A percentile compares a stretch with the other conserved stretches of the same genome.
Conservation (phyloP, 2,329 filamentous ascomycete genomes). For the Zarea fungicola region DNA sequence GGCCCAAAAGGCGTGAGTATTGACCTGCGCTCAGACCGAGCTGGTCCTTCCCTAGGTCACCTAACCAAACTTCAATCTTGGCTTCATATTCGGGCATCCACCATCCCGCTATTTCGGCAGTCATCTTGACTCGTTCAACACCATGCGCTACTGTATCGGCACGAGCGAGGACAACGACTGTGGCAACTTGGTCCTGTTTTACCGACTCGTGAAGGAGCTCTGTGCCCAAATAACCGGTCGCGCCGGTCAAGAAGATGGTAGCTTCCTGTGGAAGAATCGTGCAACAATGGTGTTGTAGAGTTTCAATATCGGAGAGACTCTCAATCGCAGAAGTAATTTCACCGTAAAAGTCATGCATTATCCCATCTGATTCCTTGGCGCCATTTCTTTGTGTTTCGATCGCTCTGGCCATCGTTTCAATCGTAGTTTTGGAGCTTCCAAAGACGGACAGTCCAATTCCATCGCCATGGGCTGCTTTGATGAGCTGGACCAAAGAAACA, state of each 20-base stretch:
- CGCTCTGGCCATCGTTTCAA: not conserved
- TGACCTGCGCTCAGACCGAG: not conserved
- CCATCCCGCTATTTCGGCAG: slow-evolving; percentile 14
- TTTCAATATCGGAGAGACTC: not conserved
- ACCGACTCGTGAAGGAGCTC: slow-evolving; percentile 72
- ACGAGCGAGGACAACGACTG: slow-evolving; percentile 67
- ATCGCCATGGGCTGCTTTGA: not conserved
- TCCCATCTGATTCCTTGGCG: not conserved
- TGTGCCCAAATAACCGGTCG: slow-evolving; percentile 68
- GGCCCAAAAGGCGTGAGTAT: not conserved
- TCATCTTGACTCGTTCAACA: slow-evolving; percentile 52
- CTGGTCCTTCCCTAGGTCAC: slow-evolving; percentile 12
- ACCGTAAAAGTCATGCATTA: not conserved
- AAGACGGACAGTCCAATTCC: not conserved
- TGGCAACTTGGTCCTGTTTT: slow-evolving; percentile 33
- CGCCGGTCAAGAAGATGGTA: slow-evolving; percentile 76
- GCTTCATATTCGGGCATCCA: slow-evolving; percentile 8
- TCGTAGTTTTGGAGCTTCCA: not conserved
- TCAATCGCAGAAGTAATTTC: not conserved
- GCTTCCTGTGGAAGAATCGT: slow-evolving; percentile 16
- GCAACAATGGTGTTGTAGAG: slow-evolving; percentile 8
- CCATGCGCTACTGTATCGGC: slow-evolving; percentile 55
- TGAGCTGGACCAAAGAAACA: slow-evolving; percentile 15
- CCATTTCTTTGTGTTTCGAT: not conserved
- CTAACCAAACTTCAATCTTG: slow-evolving; percentile 16